Percentiles rank a stretch among this genome's conserved stretches.
phyloP scores from a whole-genome alignment of 352 stramenopile species.

The Phytophthora brassicae region DNA sequence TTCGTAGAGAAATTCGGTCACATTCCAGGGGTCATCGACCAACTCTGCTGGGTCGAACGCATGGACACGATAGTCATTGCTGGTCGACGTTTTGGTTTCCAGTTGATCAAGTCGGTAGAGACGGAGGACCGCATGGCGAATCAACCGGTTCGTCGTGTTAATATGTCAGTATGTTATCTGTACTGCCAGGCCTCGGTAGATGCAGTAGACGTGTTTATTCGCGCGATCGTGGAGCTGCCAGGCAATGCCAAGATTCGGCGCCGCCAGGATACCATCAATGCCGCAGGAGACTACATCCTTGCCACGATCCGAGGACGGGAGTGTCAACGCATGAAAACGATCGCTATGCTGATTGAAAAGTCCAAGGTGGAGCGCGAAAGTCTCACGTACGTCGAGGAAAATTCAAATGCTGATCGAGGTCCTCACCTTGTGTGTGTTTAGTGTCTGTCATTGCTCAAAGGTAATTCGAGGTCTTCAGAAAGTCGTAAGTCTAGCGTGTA shows the following conservation, averaged over 20 bases:
- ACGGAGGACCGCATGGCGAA: constrained; percentile 24
- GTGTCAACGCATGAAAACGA: constrained; percentile 54
- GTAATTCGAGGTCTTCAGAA: constrained; percentile 48
- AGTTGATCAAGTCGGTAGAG: constrained; percentile 67
- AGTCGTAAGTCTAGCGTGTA: constrained; percentile 29
- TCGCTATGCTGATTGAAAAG: constrained; percentile 48
- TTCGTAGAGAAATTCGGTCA: constrained; percentile 49
- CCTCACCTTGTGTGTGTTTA: constrained; percentile 5
- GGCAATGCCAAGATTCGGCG: constrained; percentile 3
- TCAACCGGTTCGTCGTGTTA: constrained; percentile 31
- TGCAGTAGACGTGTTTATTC: constrained; percentile 55
- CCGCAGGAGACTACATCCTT: constrained; percentile 43
- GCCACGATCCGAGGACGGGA: constrained; percentile 43
- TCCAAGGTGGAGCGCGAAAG: constrained; percentile 58
- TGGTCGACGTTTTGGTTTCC: constrained; percentile 44
- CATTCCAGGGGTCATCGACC: constrained; percentile 36
- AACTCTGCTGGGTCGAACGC: constrained; percentile 64
- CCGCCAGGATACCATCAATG: constrained; percentile 25
- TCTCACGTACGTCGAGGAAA: constrained; percentile 39
- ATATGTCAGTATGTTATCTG: constrained; percentile 67
- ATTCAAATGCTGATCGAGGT: too few relatives aligned
- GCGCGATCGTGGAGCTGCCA: constrained; percentile 58
- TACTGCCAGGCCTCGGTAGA: constrained; percentile 49
- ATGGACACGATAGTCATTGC: constrained; percentile 26
- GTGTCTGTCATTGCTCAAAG: constrained; percentile 59